Base-by-base conservation (phyloP, 306 rosid species). In the Quercus alba region DNA sequence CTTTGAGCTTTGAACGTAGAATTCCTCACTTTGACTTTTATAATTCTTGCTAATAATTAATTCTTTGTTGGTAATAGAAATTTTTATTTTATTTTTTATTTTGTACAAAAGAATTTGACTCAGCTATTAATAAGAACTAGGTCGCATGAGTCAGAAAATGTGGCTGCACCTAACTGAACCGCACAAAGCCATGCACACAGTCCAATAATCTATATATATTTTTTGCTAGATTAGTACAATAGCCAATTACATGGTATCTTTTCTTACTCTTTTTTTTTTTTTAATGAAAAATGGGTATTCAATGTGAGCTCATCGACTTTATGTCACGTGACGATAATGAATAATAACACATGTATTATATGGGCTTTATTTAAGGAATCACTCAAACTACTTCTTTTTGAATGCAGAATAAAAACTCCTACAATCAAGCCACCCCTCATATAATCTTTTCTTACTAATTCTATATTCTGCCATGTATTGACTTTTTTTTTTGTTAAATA, bases 1-100 rank as follows among this genome's bases (percentile, higher is more conserved):
- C 30, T 7, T 57, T 13, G 82, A 52, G 89, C 89, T 83, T 86
- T 81, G 77, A 87, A 84, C 23, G 49, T 70, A 21, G 75, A 67
- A 78, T 75, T 84, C 77, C 56, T 66, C 44, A 35, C 57, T 72
- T 81, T 87, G 86, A 87, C 86, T 87, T 81, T 0, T 5, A 7
- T 23, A 14, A 25, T 77, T 49, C 57, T 68, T 49, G 17, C 54
- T 49, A 49, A 41, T 41, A 41, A 41, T 8, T 41, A 41, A 38
- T 41, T 41, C 46, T 41, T 41, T 41, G 46, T 41, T 41, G 12
- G 46, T 41, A 41, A 41, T 41, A 41, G 46, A 41, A 8, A 0
- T 2, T 66, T 77, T 35, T 28, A 2, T 26, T 26, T 26, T 26
- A 3, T 38, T 4, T 30, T 46, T 71, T 38, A 2, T 41, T 51